Evolutionary conservation across 495 filamentous ascomycete species (phyloP).

Genomic region (Xanthoparmelia taractica): DNA sequence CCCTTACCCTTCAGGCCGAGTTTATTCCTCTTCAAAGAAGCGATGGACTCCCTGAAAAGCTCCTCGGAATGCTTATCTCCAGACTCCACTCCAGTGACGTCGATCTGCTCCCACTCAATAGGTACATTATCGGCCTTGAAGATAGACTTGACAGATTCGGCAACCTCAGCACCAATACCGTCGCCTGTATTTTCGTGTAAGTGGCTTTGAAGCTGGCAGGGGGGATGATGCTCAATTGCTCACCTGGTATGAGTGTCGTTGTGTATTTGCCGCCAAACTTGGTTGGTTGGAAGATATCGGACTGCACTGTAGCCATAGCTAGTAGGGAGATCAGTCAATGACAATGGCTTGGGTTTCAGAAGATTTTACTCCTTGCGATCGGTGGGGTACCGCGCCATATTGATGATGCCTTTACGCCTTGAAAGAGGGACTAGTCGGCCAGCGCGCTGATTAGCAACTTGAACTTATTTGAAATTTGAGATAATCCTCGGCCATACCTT

Average conservation of each 20-base stretch:
- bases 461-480: background rate
- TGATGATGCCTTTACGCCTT: slow-evolving; percentile 35
- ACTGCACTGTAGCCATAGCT: slow-evolving; percentile 67
- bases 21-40: slow-evolving; percentile 95
- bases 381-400: slow-evolving; percentile 33
- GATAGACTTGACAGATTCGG: slow-evolving; percentile 94
- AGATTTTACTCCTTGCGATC: slow-evolving; percentile 38
- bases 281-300: slow-evolving; percentile 94
- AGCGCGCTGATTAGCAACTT: background rate
- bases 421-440: slow-evolving; percentile 36
- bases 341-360: background rate
- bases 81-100: slow-evolving; percentile 85
- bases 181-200: slow-evolving; percentile 54
- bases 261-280: slow-evolving; percentile 99
- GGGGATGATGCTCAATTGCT: slow-evolving; percentile 13
- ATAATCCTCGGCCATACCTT: slow-evolving; percentile 28
- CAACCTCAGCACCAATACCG: slow-evolving; percentile 95
- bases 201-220: slow-evolving; percentile 15
- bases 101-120: slow-evolving; percentile 97
- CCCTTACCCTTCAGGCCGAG: slow-evolving; percentile 76
- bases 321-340: background rate
- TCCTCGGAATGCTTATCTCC: slow-evolving; percentile 86
- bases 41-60: slow-evolving; percentile 87
- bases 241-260: slow-evolving; percentile 91
- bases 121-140: slow-evolving; percentile 99